These are phyloP conservation scores for Sistotremastrum niveocremeum DNA, from an alignment of 768 basidiomycete genomes.

Conservation along the genomic window DNA sequence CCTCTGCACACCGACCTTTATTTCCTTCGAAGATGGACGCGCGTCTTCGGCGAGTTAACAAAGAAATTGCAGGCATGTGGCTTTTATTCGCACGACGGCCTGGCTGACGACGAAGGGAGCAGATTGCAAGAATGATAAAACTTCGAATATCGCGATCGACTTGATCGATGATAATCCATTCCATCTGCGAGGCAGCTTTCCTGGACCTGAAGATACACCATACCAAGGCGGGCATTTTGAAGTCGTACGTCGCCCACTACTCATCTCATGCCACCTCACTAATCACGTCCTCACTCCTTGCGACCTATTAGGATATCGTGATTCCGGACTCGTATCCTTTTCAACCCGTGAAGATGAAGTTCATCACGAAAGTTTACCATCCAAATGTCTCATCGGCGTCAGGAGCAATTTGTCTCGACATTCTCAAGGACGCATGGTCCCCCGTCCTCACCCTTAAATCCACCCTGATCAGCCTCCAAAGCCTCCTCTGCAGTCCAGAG, in stretches of 20 bases:
- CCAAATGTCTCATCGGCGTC: slow-evolving; percentile 91
- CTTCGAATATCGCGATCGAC: slow-evolving; percentile 74
- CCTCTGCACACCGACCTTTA: background rate
- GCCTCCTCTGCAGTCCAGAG: slow-evolving; percentile 84
- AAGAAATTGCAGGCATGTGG: slow-evolving; percentile 73
- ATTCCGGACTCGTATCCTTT: slow-evolving; percentile 88
- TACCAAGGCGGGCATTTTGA: slow-evolving; percentile 88
- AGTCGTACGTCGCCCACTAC: slow-evolving; percentile 45
- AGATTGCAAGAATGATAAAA: slow-evolving; percentile 96
- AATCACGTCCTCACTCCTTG: background rate
- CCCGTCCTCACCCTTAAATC: slow-evolving; percentile 94
- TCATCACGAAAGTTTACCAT: slow-evolving; percentile 93
- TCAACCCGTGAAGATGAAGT: slow-evolving; percentile 97
- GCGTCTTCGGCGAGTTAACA: slow-evolving; percentile 78
- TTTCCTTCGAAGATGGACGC: slow-evolving; percentile 51
- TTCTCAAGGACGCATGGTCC: slow-evolving; percentile 84
- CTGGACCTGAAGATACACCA: slow-evolving; percentile 85
- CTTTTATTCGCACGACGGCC: slow-evolving; percentile 6
- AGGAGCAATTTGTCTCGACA: slow-evolving; percentile 90
- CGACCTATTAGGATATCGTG: slow-evolving; percentile 60
- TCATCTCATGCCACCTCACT: slow-evolving; percentile 4
- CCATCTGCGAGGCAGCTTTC: slow-evolving; percentile 84
- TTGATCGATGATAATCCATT: slow-evolving; percentile 83
- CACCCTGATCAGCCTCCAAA: slow-evolving; percentile 89
- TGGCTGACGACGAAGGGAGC: slow-evolving; percentile 1